Conservation (phyloP, 495 filamentous ascomycete genomes). For the Letharia lupina region DNA sequence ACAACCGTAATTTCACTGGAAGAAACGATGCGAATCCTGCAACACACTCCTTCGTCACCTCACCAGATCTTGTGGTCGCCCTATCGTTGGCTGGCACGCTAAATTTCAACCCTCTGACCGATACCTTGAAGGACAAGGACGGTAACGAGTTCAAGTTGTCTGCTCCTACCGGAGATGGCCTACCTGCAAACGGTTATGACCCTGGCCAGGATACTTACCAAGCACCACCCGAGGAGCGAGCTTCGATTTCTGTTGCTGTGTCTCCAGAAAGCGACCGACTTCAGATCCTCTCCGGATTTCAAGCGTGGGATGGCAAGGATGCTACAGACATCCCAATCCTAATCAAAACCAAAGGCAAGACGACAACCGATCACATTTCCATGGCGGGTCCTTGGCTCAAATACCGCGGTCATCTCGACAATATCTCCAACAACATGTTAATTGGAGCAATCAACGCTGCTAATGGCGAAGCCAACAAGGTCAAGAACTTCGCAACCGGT, state of each 20-base stretch:
- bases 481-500: slow-evolving; percentile 82
- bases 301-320: slow-evolving; percentile 92
- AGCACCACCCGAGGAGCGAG: slow-evolving; percentile 78
- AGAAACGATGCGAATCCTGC: slow-evolving; percentile 99
- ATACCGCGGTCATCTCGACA: slow-evolving; percentile 99
- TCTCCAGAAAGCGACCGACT: slow-evolving; percentile 88
- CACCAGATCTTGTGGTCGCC: slow-evolving; percentile 86
- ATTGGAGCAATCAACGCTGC: slow-evolving; percentile 94
- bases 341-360: slow-evolving; percentile 98
- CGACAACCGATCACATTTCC: slow-evolving; percentile 98
- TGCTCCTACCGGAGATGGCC: slow-evolving; percentile 70
- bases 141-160: slow-evolving; percentile 91
- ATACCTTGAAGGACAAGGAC: slow-evolving; percentile 89
- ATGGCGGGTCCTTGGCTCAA: slow-evolving; percentile 99
- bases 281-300: slow-evolving; percentile 81
- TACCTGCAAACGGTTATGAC: slow-evolving; percentile 80
- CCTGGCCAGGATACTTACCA: slow-evolving; percentile 94
- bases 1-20: slow-evolving; percentile 99
- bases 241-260: slow-evolving; percentile 65
- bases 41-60: slow-evolving; percentile 96
- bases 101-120: slow-evolving; percentile 94
- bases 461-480: slow-evolving; percentile 96
- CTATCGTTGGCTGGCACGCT: slow-evolving; percentile 83
- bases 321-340: slow-evolving; percentile 79
- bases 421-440: slow-evolving; percentile 99